Conservation (phyloP, 2,329 filamentous ascomycete genomes). For the Zymoseptoria crescenta region DNA sequence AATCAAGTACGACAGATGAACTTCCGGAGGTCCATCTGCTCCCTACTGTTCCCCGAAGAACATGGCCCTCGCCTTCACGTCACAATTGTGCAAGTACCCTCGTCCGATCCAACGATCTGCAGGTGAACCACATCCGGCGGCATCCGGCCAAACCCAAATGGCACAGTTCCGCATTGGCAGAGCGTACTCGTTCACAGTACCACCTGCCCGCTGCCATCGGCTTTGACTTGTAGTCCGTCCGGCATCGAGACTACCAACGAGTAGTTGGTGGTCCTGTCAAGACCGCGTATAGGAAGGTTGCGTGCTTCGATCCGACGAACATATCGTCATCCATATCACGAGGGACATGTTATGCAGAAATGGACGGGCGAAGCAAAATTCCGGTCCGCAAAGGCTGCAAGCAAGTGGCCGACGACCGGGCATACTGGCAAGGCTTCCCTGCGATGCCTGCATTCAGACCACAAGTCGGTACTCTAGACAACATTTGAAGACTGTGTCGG, state of each 20-base stretch:
- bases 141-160: background rate
- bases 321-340: background rate
- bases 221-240: background rate
- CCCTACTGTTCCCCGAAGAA: too few relatives aligned
- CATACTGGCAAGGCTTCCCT: background rate
- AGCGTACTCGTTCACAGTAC: background rate
- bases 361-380: background rate
- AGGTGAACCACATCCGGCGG: background rate
- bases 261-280: too few relatives aligned
- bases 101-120: background rate
- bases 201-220: background rate
- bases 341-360: background rate
- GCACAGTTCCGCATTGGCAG: background rate
- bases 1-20: too few relatives aligned
- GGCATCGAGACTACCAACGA: background rate
- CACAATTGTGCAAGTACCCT: background rate
- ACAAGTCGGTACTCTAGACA: background rate
- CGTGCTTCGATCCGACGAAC: background rate
- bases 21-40: too few relatives aligned
- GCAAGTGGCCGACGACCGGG: background rate
- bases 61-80: background rate
- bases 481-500: background rate
- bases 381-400: background rate
- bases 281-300: too few relatives aligned
- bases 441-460: background rate